These are phyloP conservation scores for Dimargaris xerosporica DNA, from an alignment of 192 early-diverging fungal genomes.

Conservation along the genomic window DNA sequence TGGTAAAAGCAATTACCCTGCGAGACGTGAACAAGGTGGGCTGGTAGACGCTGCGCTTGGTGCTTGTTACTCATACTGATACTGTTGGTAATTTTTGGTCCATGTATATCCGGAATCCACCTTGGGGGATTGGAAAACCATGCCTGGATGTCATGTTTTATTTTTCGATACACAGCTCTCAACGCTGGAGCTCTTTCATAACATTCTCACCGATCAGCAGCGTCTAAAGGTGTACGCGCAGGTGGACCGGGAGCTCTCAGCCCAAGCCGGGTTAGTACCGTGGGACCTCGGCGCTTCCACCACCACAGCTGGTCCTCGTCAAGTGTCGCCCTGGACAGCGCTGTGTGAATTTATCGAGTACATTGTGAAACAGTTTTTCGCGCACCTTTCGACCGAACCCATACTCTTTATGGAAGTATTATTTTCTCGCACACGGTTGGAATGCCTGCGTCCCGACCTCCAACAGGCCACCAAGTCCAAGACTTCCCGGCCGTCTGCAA, in stretches of 20 bases:
- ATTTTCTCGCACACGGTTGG: neutral
- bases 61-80: neutral
- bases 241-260: neutral
- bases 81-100: neutral
- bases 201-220: conserved; percentile 4
- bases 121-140: neutral
- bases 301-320: too few relatives aligned
- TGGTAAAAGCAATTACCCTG: neutral
- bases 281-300: neutral
- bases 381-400: neutral
- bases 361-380: neutral
- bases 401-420: neutral
- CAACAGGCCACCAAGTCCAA: neutral
- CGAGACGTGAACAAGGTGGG: neutral
- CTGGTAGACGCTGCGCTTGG: neutral
- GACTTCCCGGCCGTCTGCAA: neutral
- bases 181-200: conserved; percentile 3
- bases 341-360: neutral
- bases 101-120: neutral
- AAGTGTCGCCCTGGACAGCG: conserved; percentile 6
- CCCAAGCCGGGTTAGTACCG: neutral
- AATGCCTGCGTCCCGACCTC: conserved; percentile 7
- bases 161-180: neutral
- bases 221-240: neutral
- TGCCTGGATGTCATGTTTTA: neutral